phyloP scores from a whole-genome alignment of 106 monocot species.

The Alisma plantagoaquatica region DNA sequence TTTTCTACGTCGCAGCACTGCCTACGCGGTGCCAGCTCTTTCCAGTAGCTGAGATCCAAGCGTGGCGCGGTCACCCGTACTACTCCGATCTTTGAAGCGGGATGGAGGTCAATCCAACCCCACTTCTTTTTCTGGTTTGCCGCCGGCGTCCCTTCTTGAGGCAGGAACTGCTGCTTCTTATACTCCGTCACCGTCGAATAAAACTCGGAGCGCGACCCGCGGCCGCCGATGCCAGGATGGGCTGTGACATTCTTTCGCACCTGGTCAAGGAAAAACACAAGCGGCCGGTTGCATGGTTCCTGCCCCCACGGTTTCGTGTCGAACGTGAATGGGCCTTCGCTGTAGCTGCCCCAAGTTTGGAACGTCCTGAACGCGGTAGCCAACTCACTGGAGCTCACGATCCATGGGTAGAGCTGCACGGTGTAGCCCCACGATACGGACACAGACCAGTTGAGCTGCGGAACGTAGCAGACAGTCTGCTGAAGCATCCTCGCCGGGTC shows the following conservation, averaged over 20 bases:
- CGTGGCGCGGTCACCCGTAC: too few relatives aligned
- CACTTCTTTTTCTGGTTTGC: too few relatives aligned
- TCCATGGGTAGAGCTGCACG: conserved; percentile 8
- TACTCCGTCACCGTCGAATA: too few relatives aligned
- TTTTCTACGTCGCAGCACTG: too few relatives aligned
- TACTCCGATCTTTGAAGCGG: too few relatives aligned
- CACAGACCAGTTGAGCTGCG: conserved; percentile 1
- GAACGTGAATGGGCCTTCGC: background rate
- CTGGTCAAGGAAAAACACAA: background rate
- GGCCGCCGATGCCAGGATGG: too few relatives aligned
- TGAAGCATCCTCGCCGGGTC: conserved; percentile 14
- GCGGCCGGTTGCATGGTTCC: background rate
- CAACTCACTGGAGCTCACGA: background rate
- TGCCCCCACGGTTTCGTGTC: background rate
- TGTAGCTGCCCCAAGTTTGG: background rate
- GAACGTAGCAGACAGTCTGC: conserved; percentile 13
- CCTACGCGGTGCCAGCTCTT: too few relatives aligned
- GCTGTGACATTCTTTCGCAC: background rate
- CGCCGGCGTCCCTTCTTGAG: too few relatives aligned
- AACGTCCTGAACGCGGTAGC: background rate
- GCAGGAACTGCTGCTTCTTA: too few relatives aligned
- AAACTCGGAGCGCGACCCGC: too few relatives aligned
- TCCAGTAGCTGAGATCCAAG: too few relatives aligned
- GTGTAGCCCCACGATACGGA: conserved; percentile 17
- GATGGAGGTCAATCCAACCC: too few relatives aligned